phyloP scores from a whole-genome alignment of 495 filamentous ascomycete species.

The Neurospora hispaniola region DNA sequence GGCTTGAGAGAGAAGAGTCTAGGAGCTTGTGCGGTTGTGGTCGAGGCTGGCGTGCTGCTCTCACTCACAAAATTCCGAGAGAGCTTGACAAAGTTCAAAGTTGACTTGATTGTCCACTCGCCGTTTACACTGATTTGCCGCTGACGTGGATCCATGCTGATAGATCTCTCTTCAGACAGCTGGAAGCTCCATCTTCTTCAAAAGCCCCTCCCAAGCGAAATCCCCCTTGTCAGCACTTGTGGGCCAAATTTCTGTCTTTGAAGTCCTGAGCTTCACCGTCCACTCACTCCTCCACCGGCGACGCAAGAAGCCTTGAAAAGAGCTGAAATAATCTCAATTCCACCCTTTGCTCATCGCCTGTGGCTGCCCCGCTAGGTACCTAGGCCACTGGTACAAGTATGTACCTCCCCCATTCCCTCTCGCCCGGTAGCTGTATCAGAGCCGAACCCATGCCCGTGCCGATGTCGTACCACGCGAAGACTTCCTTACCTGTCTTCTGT shows the following conservation, averaged over 20 bases:
- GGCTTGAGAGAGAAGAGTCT: neutral
- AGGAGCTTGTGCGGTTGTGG: neutral
- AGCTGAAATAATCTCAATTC: neutral
- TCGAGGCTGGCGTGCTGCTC: neutral
- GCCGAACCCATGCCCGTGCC: conserved; percentile 10
- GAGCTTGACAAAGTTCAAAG: neutral
- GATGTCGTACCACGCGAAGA: conserved; percentile 18
- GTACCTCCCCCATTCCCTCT: conserved; percentile 5
- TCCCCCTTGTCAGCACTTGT: neutral
- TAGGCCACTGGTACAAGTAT: neutral
- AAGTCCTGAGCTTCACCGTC: neutral
- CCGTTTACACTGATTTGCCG: neutral
- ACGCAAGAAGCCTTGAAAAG: neutral
- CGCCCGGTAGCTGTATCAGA: conserved; percentile 2
- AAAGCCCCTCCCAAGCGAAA: neutral
- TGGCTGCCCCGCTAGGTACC: neutral
- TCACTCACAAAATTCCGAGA: neutral
- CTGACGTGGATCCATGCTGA: neutral
- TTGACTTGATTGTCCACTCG: neutral
- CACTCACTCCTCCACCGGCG: neutral
- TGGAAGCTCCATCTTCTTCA: neutral
- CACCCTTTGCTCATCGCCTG: neutral
- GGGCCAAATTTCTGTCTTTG: neutral
- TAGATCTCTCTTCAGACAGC: neutral
- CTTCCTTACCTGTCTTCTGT: conserved; percentile 11